These are phyloP conservation scores for Chenopodium album DNA, from an alignment of 148 eudicot genomes.

Conservation along the genomic window DNA sequence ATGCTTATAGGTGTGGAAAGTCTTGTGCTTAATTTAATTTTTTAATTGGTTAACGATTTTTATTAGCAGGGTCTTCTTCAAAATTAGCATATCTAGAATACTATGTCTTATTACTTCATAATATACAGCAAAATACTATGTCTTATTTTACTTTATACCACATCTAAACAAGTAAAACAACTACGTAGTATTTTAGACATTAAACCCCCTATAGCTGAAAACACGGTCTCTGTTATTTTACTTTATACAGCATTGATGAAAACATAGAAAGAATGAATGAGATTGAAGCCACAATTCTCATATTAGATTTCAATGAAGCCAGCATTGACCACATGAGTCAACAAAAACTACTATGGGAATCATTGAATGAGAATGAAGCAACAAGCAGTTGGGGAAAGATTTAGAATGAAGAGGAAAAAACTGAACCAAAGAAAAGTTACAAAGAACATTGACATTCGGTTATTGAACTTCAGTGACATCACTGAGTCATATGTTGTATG, in stretches of 20 bases:
- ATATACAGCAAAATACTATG: no score
- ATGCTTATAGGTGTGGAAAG: background rate
- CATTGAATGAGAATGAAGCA: no score
- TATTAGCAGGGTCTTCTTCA: background rate
- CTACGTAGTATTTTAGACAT: no score
- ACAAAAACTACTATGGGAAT: background rate
- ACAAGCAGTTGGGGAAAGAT: no score
- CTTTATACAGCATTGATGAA: background rate
- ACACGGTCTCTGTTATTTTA: no score
- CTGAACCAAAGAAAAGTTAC: background rate
- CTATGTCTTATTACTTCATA: no score
- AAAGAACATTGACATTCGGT: background rate
- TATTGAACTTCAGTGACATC: background rate
- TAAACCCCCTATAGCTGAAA: background rate
- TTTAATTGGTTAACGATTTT: background rate
- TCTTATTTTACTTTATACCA: no score
- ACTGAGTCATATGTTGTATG: background rate
- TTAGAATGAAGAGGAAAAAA: no score
- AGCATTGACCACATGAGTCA: background rate
- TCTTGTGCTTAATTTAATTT: background rate
- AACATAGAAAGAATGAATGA: background rate
- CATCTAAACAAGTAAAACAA: background rate
- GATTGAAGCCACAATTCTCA: background rate
- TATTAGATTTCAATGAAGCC: background rate
- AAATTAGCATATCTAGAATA: background rate